Evolutionary conservation across 306 rosid species (phyloP).

Genomic region (Sesbania bispinosa): DNA sequence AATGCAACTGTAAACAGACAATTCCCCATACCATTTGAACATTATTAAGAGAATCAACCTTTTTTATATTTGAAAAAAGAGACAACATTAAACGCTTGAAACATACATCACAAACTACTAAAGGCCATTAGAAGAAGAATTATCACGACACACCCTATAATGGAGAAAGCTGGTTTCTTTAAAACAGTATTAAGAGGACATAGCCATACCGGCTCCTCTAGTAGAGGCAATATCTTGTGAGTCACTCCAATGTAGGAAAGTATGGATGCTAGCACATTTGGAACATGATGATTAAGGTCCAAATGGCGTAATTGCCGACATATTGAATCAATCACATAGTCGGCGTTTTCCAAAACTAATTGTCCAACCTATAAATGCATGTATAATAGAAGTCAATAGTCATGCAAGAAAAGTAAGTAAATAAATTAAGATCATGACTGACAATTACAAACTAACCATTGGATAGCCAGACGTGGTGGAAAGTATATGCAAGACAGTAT

Average conservation of each 20-base stretch:
- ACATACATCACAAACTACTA: not conserved
- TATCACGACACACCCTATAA: not conserved
- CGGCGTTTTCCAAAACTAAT: slow-evolving; percentile 82
- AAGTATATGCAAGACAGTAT: slow-evolving; percentile 63
- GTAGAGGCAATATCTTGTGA: slow-evolving; percentile 76
- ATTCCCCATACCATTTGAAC: not conserved
- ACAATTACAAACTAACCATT: slow-evolving; percentile 51
- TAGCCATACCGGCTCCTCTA: slow-evolving; percentile 81
- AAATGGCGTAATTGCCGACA: slow-evolving; percentile 86
- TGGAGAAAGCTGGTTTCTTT: slow-evolving; percentile 9
- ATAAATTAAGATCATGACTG: not conserved
- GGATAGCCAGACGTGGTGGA: slow-evolving; percentile 59
- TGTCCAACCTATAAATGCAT: slow-evolving; percentile 61
- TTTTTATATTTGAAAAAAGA: slow-evolving; percentile 10
- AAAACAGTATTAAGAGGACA: slow-evolving; percentile 4
- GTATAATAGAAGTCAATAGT: slow-evolving; percentile 8
- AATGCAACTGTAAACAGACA: not conserved
- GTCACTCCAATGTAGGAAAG: slow-evolving; percentile 93
- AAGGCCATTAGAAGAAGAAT: slow-evolving; percentile 8
- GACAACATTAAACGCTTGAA: not conserved
- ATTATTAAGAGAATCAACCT: not conserved
- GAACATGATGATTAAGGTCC: slow-evolving; percentile 80
- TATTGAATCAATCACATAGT: slow-evolving; percentile 89
- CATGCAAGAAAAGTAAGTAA: not conserved
- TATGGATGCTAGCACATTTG: slow-evolving; percentile 81